phyloP scores from a whole-genome alignment of 768 basidiomycete species.

The Mycena indigotica region DNA sequence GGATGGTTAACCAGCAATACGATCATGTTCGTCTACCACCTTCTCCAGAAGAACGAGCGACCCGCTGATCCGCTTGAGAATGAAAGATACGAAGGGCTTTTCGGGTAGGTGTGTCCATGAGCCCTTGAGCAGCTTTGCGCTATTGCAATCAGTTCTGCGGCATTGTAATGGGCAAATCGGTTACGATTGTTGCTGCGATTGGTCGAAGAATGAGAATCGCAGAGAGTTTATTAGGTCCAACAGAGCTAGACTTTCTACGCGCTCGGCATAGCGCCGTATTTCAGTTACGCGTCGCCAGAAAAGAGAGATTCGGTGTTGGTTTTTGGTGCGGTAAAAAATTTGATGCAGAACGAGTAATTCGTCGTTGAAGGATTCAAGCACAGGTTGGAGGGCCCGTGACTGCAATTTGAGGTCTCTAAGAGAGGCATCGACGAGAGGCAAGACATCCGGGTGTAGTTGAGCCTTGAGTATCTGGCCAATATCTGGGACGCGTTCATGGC shows the following conservation, averaged over 20 bases:
- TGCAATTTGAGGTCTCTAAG: constrained; percentile 62
- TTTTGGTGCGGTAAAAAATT: constrained; percentile 78
- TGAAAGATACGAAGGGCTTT: constrained; percentile 31
- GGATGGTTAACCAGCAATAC: constrained; percentile 8
- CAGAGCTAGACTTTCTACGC: constrained; percentile 37
- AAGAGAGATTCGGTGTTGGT: constrained; percentile 69
- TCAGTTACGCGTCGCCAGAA: constrained; percentile 73
- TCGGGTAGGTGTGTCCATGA: constrained; percentile 68
- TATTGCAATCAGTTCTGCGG: no score
- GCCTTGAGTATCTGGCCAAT: constrained; percentile 22
- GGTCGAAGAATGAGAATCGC: constrained; percentile 55
- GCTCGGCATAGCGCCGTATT: constrained; percentile 53
- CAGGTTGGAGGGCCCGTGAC: constrained; percentile 54
- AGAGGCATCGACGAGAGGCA: constrained; percentile 51
- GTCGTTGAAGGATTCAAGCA: constrained; percentile 42
- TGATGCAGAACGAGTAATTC: constrained; percentile 66
- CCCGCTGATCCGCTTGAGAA: constrained; percentile 38
- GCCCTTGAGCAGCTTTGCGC: constrained; percentile 55
- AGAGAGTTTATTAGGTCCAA: constrained; percentile 38
- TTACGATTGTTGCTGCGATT: constrained; percentile 39
- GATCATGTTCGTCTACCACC: constrained; percentile 38
- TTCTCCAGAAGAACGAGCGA: no score
- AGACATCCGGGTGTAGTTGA: constrained; percentile 31
- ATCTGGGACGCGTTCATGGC: not conserved
- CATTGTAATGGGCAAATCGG: no score